phyloP scores from a whole-genome alignment of 2,329 filamentous ascomycete genomes.

The Huntiella bhutanensis region DNA sequence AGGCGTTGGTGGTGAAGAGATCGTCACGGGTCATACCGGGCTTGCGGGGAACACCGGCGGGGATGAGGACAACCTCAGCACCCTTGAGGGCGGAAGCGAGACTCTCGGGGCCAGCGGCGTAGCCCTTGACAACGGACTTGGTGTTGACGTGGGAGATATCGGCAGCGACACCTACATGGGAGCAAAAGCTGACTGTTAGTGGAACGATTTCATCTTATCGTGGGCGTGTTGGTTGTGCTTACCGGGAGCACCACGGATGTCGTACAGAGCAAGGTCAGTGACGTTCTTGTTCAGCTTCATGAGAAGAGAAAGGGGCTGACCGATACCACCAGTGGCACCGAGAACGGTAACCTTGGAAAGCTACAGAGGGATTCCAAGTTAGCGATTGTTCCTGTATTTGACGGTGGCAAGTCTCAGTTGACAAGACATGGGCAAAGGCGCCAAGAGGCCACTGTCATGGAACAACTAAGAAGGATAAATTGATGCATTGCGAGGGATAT shows the following conservation, averaged over 20 bases:
- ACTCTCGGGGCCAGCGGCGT: slow-evolving; percentile 57
- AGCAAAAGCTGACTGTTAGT: background rate
- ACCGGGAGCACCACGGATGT: slow-evolving; percentile 90
- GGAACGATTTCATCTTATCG: background rate
- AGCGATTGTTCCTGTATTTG: too few relatives aligned
- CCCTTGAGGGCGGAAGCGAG: slow-evolving; percentile 66
- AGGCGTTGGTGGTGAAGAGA: slow-evolving; percentile 99
- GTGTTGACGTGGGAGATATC: slow-evolving; percentile 99
- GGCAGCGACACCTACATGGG: slow-evolving; percentile 67
- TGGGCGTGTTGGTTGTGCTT: slow-evolving; percentile 21
- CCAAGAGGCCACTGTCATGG: background rate
- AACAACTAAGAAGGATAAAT: background rate
- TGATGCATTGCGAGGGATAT: background rate
- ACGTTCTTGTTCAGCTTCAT: slow-evolving; percentile 97
- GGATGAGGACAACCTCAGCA: slow-evolving; percentile 88
- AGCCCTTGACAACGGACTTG: slow-evolving; percentile 84
- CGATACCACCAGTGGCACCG: slow-evolving; percentile 93
- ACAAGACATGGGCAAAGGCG: background rate
- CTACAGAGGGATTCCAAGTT: slow-evolving; percentile 26
- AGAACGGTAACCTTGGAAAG: slow-evolving; percentile 95
- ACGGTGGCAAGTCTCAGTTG: too few relatives aligned
- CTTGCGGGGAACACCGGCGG: slow-evolving; percentile 95
- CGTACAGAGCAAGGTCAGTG: slow-evolving; percentile 85
- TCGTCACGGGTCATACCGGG: slow-evolving; percentile 99
- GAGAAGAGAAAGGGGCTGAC: slow-evolving; percentile 90